Evolutionary conservation across 768 basidiomycete genomes (phyloP), one percentile per base, ranked within the genome.

Genomic region (Clitopilus passeckerianus): DNA sequence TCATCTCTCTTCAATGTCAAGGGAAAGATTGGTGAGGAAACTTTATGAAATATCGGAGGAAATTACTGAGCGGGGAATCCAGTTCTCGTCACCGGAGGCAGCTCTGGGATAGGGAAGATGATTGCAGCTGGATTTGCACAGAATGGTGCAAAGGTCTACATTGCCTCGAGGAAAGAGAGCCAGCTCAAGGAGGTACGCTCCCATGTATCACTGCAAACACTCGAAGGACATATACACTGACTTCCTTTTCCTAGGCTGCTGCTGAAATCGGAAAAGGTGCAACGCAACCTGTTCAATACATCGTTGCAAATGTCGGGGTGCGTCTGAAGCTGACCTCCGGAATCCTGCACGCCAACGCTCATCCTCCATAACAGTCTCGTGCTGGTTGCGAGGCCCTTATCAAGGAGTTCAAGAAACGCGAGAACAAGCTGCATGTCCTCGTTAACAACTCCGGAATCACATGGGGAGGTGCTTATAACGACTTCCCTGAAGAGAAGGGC

Each of bases 71-170:
- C 66, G 34, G 59, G 54, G n/a, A 34, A 24, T 16, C 35, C 57
- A 89, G 90, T 88, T 54, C 83, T 93, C 52, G 83, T 93, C 18
- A 93, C 91, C 1, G 93, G 93, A 1, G 93, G 93, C 20, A 85
- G 89, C 53, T 87, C 88, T 41, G 93, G 93, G 0, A 83, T 95
- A 50, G 93, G 93, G 7, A 86, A 83, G 66, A 88, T 91, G 83
- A 93, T 95, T 65, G 91, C 93, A 22, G 75, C 84, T 0, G 87
- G 90, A 1, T 87, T 92, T 64, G 90, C 88, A 1, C 84, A 87
- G 72, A 94, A 95, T 66, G 93, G 93, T 12, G 91, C 88, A 34
- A 88, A 85, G 65, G 93, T 96, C 43, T 94, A 95, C 74, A 93
- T 95, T 64, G 92, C 93, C 14, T 87, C 91, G 10, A 80, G 93